Percentiles rank a stretch among this genome's conserved stretches.
Evolutionary conservation across 768 basidiomycete species (phyloP).

Genomic region (Kwoniella pini): DNA sequence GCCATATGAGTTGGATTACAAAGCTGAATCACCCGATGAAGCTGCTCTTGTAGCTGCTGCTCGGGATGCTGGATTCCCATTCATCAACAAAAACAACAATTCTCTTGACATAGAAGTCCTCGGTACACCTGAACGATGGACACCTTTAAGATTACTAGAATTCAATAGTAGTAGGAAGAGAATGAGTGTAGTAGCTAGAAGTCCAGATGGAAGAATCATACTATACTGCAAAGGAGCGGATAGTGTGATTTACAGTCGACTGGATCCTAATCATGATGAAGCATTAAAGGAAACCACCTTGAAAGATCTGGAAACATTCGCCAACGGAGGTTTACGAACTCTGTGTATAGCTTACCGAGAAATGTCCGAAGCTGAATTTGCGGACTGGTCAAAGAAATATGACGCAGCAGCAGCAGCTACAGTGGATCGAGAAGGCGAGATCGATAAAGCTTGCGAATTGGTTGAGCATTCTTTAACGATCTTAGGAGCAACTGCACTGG

Average conservation of each 20-base stretch:
- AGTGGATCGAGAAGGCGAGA: conserved; percentile 82
- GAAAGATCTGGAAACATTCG: conserved; percentile 88
- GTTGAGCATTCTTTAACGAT: conserved; percentile 82
- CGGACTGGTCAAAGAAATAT: conserved; percentile 74
- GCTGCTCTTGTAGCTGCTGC: conserved; percentile 90
- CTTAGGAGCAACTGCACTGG: conserved; percentile 90
- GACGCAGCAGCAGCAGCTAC: conserved; percentile 77
- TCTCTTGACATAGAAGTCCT: conserved; percentile 84
- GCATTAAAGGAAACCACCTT: conserved; percentile 72
- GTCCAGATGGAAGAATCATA: conserved; percentile 76
- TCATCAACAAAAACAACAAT: conserved; percentile 72
- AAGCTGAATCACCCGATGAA: conserved; percentile 95
- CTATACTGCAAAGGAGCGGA: conserved; percentile 98
- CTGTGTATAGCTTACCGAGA: conserved; percentile 82
- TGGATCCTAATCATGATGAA: conserved; percentile 73
- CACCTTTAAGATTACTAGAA: conserved; percentile 76
- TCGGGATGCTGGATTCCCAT: conserved; percentile 89
- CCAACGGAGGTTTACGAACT: conserved; percentile 87
- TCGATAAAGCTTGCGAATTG: conserved; percentile 79
- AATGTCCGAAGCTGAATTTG: conserved; percentile 79
- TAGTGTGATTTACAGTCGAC: conserved; percentile 84
- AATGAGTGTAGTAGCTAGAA: conserved; percentile 89
- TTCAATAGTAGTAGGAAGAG: conserved; percentile 93
- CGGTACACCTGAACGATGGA: conserved; percentile 81
- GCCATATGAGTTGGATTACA: conserved; percentile 76